A percentile compares a stretch with the other conserved stretches of the same genome.
Conservation (phyloP, 2,329 filamentous ascomycete species). For the Aspergillus vadensis region DNA sequence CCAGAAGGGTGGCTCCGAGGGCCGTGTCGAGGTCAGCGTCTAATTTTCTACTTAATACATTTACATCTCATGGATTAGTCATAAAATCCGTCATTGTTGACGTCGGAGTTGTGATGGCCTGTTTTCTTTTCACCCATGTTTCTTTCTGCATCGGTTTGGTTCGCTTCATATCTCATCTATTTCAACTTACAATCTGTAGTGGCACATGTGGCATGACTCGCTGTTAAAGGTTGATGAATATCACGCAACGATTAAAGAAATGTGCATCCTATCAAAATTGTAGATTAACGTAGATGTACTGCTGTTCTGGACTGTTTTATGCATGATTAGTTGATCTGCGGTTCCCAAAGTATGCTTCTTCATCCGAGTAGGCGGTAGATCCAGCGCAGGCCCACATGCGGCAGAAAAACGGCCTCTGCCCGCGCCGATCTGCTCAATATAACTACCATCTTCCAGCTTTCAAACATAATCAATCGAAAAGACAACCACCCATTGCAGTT, state of each 20-base stretch:
- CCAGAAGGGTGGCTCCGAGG: conserved; percentile 72
- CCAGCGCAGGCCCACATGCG: background rate
- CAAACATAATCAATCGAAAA: background rate
- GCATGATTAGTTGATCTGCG: background rate
- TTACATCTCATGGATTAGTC: conserved; percentile 25
- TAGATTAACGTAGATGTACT: background rate
- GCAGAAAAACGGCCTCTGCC: conserved; percentile 1
- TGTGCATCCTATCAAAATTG: background rate
- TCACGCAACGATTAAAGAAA: conserved; percentile 14
- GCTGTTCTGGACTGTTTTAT: background rate
- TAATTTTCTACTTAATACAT: conserved; percentile 45
- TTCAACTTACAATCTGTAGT: conserved; percentile 32
- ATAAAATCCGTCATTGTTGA: conserved; percentile 38
- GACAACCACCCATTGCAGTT: background rate
- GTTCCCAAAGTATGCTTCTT: background rate
- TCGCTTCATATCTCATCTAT: conserved; percentile 31
- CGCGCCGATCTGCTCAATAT: background rate
- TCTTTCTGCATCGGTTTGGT: conserved; percentile 22
- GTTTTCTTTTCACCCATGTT: conserved; percentile 27
- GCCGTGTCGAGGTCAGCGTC: conserved; percentile 86
- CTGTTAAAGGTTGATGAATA: conserved; percentile 30
- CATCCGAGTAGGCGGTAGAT: background rate
- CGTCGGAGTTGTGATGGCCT: conserved; percentile 42
- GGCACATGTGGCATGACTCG: conserved; percentile 36
- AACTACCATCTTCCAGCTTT: background rate